A percentile compares a stretch with the other conserved stretches of the same genome.
These are phyloP conservation scores for Euphorbia schlechtendalii DNA, from an alignment of 441 rosid species.

Conservation along the genomic window DNA sequence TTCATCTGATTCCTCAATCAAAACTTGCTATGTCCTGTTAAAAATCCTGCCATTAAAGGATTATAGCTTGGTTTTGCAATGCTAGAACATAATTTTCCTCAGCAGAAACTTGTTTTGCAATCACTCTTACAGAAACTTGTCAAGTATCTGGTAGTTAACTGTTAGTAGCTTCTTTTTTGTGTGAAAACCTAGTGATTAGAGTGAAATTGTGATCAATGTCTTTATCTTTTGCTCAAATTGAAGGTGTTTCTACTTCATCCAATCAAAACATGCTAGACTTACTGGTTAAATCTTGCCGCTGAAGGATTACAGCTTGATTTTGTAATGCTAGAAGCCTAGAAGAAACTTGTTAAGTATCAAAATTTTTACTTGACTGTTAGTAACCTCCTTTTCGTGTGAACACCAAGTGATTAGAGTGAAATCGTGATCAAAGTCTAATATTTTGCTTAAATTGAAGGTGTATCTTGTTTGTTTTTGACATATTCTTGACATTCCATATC, in stretches of 20 bases:
- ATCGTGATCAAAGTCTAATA: background rate
- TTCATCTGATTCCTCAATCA: background rate
- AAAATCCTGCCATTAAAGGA: background rate
- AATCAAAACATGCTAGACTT: too few species aligned
- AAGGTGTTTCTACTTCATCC: background rate
- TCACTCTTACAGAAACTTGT: background rate
- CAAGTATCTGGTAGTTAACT: background rate
- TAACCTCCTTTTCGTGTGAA: background rate
- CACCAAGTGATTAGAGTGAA: background rate
- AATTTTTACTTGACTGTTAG: background rate
- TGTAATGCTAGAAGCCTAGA: background rate
- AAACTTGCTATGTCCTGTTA: background rate
- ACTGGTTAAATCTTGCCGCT: too few species aligned
- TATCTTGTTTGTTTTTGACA: constrained; percentile 1
- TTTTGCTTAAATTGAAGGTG: constrained; percentile 3
- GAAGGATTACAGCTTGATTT: too few species aligned
- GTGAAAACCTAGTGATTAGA: background rate
- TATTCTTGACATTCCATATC: background rate
- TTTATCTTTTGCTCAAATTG: constrained; percentile 1
- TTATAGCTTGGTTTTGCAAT: constrained; percentile 1
- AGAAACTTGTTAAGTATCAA: background rate
- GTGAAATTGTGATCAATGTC: background rate
- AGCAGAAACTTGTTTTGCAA: background rate
- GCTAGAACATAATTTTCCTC: background rate
- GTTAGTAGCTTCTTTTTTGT: background rate